Conservation (phyloP, 2,329 filamentous ascomycete species). For the Sclerotinia subarctica region DNA sequence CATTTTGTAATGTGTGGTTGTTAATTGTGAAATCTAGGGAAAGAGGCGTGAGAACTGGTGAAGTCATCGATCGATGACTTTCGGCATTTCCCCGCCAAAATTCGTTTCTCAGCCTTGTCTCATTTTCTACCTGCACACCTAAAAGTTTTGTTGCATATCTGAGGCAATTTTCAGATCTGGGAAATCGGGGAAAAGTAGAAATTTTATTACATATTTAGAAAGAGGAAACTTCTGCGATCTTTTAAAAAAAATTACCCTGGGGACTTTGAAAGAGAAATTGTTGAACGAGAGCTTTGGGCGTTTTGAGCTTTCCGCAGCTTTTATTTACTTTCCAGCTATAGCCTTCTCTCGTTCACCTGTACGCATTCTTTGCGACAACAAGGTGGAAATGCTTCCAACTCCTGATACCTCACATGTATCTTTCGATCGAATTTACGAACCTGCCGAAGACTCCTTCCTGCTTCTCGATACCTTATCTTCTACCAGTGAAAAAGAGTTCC, state of each 20-base stretch:
- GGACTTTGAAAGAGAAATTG: neutral
- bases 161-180: neutral
- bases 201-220: neutral
- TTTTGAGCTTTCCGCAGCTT: neutral
- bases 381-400: slow-evolving; percentile 73
- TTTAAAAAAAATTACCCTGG: neutral
- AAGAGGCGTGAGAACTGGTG: neutral
- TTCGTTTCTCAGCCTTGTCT: slow-evolving; percentile 20
- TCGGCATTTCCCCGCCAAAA: slow-evolving; percentile 14
- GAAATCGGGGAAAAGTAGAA: neutral
- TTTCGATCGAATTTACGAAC: slow-evolving; percentile 88
- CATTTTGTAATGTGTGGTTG: slow-evolving; percentile 25
- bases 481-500: slow-evolving; percentile 33
- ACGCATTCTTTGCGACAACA: neutral
- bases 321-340: neutral
- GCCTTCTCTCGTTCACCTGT: slow-evolving; percentile 7
- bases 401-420: slow-evolving; percentile 89
- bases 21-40: slow-evolving; percentile 10
- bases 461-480: slow-evolving; percentile 88
- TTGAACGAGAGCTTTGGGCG: neutral
- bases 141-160: neutral
- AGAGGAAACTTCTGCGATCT: neutral
- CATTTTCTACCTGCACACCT: neutral
- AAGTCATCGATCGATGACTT: slow-evolving; percentile 13
- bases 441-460: slow-evolving; percentile 92